Percentiles rank a stretch among this genome's conserved stretches.
These are phyloP conservation scores for Candida golubevii DNA, from an alignment of 805 yeast species.

Conservation along the genomic window DNA sequence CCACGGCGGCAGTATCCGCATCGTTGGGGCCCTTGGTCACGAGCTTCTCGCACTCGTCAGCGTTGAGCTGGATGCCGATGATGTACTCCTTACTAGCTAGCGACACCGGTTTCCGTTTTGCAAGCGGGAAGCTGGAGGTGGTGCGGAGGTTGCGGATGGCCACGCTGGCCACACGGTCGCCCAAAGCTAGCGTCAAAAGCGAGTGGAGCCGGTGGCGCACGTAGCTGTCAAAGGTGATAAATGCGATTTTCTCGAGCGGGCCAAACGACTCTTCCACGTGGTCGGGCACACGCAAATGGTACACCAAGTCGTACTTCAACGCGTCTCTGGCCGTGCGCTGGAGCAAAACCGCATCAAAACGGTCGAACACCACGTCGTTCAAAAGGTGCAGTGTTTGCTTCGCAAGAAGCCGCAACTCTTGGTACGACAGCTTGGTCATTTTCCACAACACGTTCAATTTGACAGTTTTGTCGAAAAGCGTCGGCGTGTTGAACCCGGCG, in stretches of 20 bases:
- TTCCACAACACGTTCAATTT: constrained; percentile 78
- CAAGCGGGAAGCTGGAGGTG: constrained; percentile 33
- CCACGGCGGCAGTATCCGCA: constrained; percentile 49
- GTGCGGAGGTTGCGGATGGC: constrained; percentile 27
- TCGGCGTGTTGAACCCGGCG: constrained; percentile 69
- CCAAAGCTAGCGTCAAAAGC: constrained; percentile 55
- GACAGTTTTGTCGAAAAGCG: constrained; percentile 70
- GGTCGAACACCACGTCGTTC: constrained; percentile 76
- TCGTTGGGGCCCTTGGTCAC: constrained; percentile 80
- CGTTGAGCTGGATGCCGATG: constrained; percentile 65
- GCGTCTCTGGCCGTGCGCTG: constrained; percentile 49
- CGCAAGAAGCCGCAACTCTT: constrained; percentile 61
- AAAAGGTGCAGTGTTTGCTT: constrained; percentile 60
- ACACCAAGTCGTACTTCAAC: constrained; percentile 61
- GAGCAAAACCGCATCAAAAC: constrained; percentile 75
- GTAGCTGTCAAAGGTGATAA: constrained; percentile 64
- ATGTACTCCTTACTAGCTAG: constrained; percentile 28
- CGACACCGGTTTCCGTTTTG: constrained; percentile 51
- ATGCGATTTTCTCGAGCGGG: constrained; percentile 67
- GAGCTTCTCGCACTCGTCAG: constrained; percentile 71
- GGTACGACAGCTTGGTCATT: constrained; percentile 67
- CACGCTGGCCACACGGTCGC: constrained; percentile 41
- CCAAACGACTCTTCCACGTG: constrained; percentile 48
- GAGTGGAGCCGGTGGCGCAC: constrained; percentile 57
- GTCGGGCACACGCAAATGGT: constrained; percentile 49